Conservation (phyloP, 305 asterid genomes). For the Petunia hybrid region DNA sequence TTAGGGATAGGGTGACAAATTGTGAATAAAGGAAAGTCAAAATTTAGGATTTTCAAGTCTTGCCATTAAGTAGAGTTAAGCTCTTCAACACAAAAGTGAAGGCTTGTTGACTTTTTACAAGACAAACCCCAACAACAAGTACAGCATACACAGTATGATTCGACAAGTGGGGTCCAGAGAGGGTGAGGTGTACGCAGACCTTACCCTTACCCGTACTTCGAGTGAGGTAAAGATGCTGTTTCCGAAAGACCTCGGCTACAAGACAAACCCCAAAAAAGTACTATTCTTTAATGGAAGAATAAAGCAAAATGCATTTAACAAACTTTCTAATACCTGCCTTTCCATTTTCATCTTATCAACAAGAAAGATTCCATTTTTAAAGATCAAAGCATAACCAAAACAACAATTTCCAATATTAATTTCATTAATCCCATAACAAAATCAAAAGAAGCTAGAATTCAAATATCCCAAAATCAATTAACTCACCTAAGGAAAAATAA, state of each 20-base stretch:
- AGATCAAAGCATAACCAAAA: background rate
- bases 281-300: background rate
- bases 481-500: background rate
- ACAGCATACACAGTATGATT: too few relatives aligned
- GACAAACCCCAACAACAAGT: background rate
- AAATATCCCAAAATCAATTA: background rate
- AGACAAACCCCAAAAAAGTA: background rate
- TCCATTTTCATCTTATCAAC: constrained; percentile 10
- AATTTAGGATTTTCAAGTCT: background rate
- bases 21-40: background rate
- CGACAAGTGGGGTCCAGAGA: too few relatives aligned
- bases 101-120: background rate
- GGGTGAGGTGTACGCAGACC: too few relatives aligned
- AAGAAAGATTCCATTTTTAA: background rate
- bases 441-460: background rate
- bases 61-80: background rate
- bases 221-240: too few relatives aligned
- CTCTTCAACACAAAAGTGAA: background rate
- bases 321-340: background rate
- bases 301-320: constrained; percentile 1
- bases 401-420: background rate
- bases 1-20: background rate
- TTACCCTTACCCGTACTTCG: too few relatives aligned
- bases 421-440: background rate
- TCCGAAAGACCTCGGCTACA: too few relatives aligned